phyloP scores from a whole-genome alignment of 2,329 filamentous ascomycete species.

The Cladosporium cucumerinum region DNA sequence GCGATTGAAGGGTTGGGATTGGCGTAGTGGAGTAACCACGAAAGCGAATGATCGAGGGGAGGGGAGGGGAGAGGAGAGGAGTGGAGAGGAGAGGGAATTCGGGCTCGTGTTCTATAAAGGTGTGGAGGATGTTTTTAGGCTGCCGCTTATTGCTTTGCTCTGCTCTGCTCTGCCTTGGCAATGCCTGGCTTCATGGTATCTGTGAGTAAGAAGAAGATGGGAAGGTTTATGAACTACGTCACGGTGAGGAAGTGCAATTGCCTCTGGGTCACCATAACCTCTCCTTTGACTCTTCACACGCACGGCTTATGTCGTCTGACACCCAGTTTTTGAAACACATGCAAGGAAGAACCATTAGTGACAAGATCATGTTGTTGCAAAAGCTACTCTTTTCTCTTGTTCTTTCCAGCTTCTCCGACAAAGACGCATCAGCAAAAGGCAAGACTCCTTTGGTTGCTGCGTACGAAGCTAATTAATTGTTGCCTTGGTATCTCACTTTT shows the following conservation, averaged over 20 bases:
- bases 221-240: not conserved
- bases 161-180: too few species aligned
- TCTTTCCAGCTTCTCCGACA: not conserved
- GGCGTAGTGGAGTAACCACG: conserved; percentile 15
- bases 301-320: not conserved
- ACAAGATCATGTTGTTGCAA: not conserved
- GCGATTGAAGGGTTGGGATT: conserved; percentile 78
- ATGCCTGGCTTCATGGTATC: too few species aligned
- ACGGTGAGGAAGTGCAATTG: not conserved
- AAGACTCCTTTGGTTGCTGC: not conserved
- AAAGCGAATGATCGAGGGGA: too few species aligned
- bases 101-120: too few species aligned
- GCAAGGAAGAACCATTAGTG: not conserved
- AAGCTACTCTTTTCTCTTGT: not conserved
- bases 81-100: too few species aligned
- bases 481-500: too few species aligned
- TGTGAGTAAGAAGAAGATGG: not conserved
- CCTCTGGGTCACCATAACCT: not conserved
- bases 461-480: not conserved
- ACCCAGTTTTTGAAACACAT: too few species aligned
- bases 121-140: too few species aligned
- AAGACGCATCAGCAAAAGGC: not conserved
- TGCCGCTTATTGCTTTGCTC: too few species aligned
- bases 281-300: too few species aligned
- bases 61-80: not conserved